These are phyloP conservation scores for Nemania diffusa DNA, from an alignment of 2,329 filamentous ascomycete species.

Conservation along the genomic window DNA sequence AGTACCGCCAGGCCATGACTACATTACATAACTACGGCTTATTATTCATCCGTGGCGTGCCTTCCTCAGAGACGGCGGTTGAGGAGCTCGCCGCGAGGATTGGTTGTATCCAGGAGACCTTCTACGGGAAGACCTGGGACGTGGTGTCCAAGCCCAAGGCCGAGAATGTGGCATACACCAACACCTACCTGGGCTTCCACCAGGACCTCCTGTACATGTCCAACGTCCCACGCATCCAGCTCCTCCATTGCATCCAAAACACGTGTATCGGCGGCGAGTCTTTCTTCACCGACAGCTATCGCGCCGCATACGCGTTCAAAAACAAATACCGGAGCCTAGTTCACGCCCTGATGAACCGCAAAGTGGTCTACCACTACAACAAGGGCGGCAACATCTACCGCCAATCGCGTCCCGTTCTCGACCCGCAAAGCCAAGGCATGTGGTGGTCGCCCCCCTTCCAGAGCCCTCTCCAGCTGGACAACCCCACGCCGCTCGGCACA, in stretches of 20 bases:
- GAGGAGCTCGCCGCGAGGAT: slow-evolving; percentile 76
- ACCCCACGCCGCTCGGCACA: not conserved
- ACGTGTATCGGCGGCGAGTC: slow-evolving; percentile 83
- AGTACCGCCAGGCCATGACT: slow-evolving; percentile 70
- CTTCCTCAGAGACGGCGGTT: slow-evolving; percentile 73
- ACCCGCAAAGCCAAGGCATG: slow-evolving; percentile 50
- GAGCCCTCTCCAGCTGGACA: slow-evolving; percentile 51
- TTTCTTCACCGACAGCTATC: slow-evolving; percentile 82
- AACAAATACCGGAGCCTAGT: slow-evolving; percentile 40
- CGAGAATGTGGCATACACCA: slow-evolving; percentile 93
- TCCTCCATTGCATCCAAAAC: slow-evolving; percentile 90
- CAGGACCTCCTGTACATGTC: slow-evolving; percentile 92
- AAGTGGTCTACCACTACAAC: slow-evolving; percentile 68
- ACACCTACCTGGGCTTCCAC: slow-evolving; percentile 83
- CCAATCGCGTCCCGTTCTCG: slow-evolving; percentile 65
- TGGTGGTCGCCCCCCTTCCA: slow-evolving; percentile 88
- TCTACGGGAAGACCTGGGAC: slow-evolving; percentile 93
- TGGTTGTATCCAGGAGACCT: slow-evolving; percentile 83
- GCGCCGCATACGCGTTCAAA: slow-evolving; percentile 61
- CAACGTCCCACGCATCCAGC: slow-evolving; percentile 81
- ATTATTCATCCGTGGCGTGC: slow-evolving; percentile 80
- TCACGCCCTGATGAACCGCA: slow-evolving; percentile 53
- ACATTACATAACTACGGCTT: slow-evolving; percentile 75
- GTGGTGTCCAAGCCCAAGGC: slow-evolving; percentile 83
- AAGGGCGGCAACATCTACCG: slow-evolving; percentile 73